These are phyloP conservation scores for Epichloe sylvatica DNA, from an alignment of 2,329 filamentous ascomycete genomes.

Conservation along the genomic window DNA sequence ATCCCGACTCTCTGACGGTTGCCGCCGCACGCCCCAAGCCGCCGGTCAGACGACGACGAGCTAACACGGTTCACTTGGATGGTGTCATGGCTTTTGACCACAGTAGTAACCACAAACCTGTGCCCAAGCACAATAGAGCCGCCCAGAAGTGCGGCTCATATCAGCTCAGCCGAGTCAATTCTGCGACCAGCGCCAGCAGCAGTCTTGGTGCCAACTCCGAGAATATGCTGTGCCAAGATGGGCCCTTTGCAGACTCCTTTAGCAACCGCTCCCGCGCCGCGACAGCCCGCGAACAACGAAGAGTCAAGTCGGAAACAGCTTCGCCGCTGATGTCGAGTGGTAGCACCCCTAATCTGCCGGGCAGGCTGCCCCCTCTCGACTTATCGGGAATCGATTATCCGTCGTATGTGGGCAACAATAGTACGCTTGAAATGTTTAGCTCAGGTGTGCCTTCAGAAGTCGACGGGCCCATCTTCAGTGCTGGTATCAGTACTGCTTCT, in stretches of 20 bases:
- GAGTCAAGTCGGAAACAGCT: conserved; percentile 46
- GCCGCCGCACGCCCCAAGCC: conserved; percentile 25
- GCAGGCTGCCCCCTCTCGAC: conserved; percentile 41
- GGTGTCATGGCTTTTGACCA: conserved; percentile 45
- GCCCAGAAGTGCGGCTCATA: conserved; percentile 51
- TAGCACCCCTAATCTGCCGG: conserved; percentile 37
- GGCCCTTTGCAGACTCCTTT: conserved; percentile 19
- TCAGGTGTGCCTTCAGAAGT: conserved; percentile 33
- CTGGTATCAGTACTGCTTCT: conserved; percentile 42
- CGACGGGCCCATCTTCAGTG: conserved; percentile 47
- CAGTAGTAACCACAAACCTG: conserved; percentile 50
- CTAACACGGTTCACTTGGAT: conserved; percentile 50
- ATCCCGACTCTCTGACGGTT: conserved; percentile 26
- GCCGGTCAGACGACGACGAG: conserved; percentile 36
- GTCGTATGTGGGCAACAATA: conserved; percentile 29
- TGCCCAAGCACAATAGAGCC: conserved; percentile 45
- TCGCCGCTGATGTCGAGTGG: conserved; percentile 41
- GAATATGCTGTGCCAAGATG: conserved; percentile 25
- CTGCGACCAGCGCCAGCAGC: conserved; percentile 39
- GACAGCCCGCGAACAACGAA: conserved; percentile 33
- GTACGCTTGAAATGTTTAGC: conserved; percentile 38
- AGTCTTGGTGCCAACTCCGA: conserved; percentile 32
- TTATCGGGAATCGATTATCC: conserved; percentile 41
- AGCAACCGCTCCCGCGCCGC: conserved; percentile 22
- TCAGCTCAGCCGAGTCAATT: conserved; percentile 43